Conservation (phyloP, 208 protist genomes). For the Wallacemonas rigidus region DNA sequence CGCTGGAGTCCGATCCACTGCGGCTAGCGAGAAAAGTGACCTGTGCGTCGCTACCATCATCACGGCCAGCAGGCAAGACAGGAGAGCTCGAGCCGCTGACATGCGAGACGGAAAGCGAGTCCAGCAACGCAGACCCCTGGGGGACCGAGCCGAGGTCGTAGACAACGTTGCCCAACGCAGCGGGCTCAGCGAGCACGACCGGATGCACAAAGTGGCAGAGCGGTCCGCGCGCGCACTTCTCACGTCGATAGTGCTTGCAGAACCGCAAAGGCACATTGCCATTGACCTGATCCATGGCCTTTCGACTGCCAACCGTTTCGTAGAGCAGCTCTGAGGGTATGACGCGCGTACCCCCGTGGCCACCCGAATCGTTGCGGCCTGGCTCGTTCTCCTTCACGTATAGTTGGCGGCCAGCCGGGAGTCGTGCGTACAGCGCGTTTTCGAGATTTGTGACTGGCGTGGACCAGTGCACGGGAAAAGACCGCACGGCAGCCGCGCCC, state of each 20-base stretch:
- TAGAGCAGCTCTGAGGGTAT: constrained; percentile 52
- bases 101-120: neutral
- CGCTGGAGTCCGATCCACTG: constrained; percentile 10
- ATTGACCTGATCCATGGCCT: constrained; percentile 34
- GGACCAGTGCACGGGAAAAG: constrained; percentile 59
- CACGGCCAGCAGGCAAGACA: neutral
- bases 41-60: constrained; percentile 11
- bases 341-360: constrained; percentile 16
- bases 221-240: constrained; percentile 58
- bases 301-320: constrained; percentile 49
- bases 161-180: neutral
- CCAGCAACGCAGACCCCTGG: neutral
- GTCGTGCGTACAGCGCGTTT: constrained; percentile 42
- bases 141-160: constrained; percentile 14
- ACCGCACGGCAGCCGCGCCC: constrained; percentile 20
- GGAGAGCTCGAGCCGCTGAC: neutral
- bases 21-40: constrained; percentile 17
- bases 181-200: constrained; percentile 32
- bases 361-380: neutral
- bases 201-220: constrained; percentile 72
- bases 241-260: constrained; percentile 71
- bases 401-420: constrained; percentile 40
- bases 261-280: constrained; percentile 41
- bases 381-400: constrained; percentile 38
- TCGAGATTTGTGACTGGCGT: constrained; percentile 32